These are phyloP conservation scores for Cryphonectria naterciae DNA, from an alignment of 2,329 filamentous ascomycete species.

Conservation along the genomic window DNA sequence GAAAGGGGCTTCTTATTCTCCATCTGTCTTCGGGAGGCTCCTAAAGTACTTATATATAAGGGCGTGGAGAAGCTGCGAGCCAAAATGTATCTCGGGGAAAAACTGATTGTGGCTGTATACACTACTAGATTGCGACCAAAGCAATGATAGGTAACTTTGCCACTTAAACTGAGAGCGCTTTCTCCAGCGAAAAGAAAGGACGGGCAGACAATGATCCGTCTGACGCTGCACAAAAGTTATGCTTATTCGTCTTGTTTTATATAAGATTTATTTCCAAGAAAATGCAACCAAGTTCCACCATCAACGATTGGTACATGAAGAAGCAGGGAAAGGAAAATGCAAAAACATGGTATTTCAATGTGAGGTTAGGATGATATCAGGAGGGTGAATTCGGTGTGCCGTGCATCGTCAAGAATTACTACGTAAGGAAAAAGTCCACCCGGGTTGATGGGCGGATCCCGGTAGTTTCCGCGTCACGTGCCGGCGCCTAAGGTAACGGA, in stretches of 20 bases:
- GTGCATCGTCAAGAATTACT: background rate
- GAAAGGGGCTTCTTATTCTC: background rate
- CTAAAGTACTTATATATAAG: background rate
- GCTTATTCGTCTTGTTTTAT: too few relatives aligned
- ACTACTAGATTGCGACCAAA: background rate
- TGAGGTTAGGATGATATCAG: background rate
- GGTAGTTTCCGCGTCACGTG: slow-evolving; percentile 15
- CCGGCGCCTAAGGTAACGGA: background rate
- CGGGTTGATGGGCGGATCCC: background rate
- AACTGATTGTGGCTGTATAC: background rate
- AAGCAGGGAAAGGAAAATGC: background rate
- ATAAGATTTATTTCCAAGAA: background rate
- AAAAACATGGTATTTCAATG: background rate
- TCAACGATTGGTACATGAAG: background rate
- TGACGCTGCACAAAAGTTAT: background rate
- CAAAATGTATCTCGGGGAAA: background rate
- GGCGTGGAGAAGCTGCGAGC: background rate
- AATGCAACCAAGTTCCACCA: too few relatives aligned
- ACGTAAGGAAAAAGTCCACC: background rate
- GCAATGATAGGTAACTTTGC: background rate
- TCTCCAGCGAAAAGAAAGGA: background rate
- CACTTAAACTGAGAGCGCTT: background rate
- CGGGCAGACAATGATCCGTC: background rate
- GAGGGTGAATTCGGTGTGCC: background rate
- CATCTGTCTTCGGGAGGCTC: background rate